phyloP scores from a whole-genome alignment of 2,329 filamentous ascomycete genomes.

The Diatrype stigma region DNA sequence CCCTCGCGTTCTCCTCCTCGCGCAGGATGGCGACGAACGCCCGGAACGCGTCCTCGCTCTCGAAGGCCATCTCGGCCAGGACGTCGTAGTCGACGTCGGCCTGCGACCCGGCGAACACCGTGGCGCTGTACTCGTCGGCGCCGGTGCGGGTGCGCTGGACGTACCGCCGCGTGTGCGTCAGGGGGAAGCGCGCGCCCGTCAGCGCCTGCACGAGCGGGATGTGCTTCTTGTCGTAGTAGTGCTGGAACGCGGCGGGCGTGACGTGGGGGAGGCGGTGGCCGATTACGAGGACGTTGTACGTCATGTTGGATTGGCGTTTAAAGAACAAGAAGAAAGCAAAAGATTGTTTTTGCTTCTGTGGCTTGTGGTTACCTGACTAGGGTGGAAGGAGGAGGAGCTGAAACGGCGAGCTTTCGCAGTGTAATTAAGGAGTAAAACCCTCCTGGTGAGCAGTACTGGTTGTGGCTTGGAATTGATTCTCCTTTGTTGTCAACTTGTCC shows the following conservation, averaged over 20 bases:
- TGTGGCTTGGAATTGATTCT: too few relatives aligned
- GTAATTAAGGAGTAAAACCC: too few relatives aligned
- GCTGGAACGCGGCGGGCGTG: slow-evolving; percentile 11
- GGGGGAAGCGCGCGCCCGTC: slow-evolving; percentile 7
- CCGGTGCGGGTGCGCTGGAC: not conserved
- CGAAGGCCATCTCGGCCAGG: slow-evolving; percentile 5
- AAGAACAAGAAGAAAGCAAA: too few relatives aligned
- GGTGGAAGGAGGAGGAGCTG: too few relatives aligned
- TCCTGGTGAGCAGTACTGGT: too few relatives aligned
- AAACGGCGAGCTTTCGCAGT: too few relatives aligned
- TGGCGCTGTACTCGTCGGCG: not conserved
- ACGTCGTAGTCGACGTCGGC: slow-evolving; percentile 8
- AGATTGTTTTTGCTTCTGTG: too few relatives aligned
- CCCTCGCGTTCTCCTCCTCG: not conserved
- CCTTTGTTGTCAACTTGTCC: too few relatives aligned
- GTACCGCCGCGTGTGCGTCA: slow-evolving; percentile 10
- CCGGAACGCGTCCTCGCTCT: not conserved
- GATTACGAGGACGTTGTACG: slow-evolving; percentile 3
- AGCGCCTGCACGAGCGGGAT: slow-evolving; percentile 10
- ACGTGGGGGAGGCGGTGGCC: slow-evolving; percentile 3
- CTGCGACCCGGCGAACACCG: slow-evolving; percentile 4
- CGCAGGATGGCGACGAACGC: not conserved
- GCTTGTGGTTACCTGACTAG: too few relatives aligned
- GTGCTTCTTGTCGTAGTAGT: slow-evolving; percentile 10
- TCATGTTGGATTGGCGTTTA: too few relatives aligned